These are phyloP conservation scores for Mucor ambiguus DNA, from an alignment of 371 early-diverging fungal genomes.

Conservation along the genomic window DNA sequence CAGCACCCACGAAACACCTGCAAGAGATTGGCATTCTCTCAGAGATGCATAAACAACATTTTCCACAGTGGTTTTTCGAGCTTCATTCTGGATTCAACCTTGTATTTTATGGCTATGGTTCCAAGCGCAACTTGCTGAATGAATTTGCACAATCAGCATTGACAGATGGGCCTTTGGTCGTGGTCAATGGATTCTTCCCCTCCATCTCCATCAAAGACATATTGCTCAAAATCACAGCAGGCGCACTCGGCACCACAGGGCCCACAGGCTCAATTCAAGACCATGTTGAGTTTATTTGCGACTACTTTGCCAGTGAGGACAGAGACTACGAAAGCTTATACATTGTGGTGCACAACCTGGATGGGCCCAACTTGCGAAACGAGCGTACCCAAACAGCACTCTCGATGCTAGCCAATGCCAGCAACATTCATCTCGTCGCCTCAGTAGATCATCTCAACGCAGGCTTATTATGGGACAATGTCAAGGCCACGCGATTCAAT, in stretches of 20 bases:
- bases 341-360: constrained; percentile 89
- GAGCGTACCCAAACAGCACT: constrained; percentile 70
- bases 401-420: constrained; percentile 65
- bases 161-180: constrained; percentile 67
- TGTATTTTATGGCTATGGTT: constrained; percentile 89
- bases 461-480: constrained; percentile 85
- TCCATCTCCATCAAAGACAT: constrained; percentile 74
- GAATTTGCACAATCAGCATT: constrained; percentile 65
- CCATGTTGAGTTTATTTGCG: constrained; percentile 62
- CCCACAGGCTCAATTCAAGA: constrained; percentile 61
- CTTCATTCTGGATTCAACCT: constrained; percentile 77
- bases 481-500: constrained; percentile 65
- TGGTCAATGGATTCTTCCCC: constrained; percentile 87
- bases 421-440: constrained; percentile 78
- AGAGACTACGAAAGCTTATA: constrained; percentile 61
- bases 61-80: constrained; percentile 86
- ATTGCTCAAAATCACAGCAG: constrained; percentile 59
- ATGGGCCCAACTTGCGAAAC: constrained; percentile 81
- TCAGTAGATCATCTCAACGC: constrained; percentile 92
- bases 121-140: constrained; percentile 78
- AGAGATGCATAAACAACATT: constrained; percentile 63
- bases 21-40: constrained; percentile 57
- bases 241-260: constrained; percentile 36
- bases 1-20: constrained; percentile 60
- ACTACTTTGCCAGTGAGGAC: constrained; percentile 58